phyloP scores from a whole-genome alignment of 2,329 filamentous ascomycete genomes.

The Exophiala lecanii-corni region DNA sequence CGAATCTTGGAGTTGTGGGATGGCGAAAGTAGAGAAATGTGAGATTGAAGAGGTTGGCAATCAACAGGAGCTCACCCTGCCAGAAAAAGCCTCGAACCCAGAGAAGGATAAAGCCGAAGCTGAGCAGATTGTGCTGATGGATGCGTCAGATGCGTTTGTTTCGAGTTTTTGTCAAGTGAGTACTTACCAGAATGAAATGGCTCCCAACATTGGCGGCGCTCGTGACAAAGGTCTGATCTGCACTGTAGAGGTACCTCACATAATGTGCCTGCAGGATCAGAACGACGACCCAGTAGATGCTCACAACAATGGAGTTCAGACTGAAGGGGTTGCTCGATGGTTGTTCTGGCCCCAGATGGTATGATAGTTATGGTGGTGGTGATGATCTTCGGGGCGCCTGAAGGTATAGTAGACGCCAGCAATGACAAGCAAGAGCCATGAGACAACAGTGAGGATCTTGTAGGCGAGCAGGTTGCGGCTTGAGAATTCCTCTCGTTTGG shows the following conservation, averaged over 20 bases:
- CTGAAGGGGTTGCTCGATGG: constrained; percentile 65
- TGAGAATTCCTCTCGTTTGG: constrained; percentile 62
- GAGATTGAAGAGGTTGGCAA: constrained; percentile 80
- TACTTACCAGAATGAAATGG: constrained; percentile 65
- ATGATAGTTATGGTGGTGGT: constrained; percentile 47
- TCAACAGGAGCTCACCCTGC: constrained; percentile 69
- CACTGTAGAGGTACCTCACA: constrained; percentile 69
- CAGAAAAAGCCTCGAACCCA: constrained; percentile 73
- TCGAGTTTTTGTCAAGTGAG: too few relatives aligned
- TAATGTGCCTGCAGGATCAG: constrained; percentile 68
- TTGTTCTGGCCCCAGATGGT: constrained; percentile 74
- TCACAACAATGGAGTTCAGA: constrained; percentile 58
- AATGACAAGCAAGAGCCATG: constrained; percentile 70
- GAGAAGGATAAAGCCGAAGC: constrained; percentile 76
- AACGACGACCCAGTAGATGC: constrained; percentile 61
- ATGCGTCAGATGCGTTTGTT: too few relatives aligned
- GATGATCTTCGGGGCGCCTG: constrained; percentile 59
- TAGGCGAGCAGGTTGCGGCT: constrained; percentile 62
- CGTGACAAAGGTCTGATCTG: constrained; percentile 57
- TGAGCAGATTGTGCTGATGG: constrained; percentile 71
- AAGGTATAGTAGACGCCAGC: constrained; percentile 71
- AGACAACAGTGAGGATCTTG: constrained; percentile 68
- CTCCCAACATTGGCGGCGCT: constrained; percentile 71
- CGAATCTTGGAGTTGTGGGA: constrained; percentile 63
- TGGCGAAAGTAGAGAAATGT: constrained; percentile 76